phyloP scores from a whole-genome alignment of 495 filamentous ascomycete species.

The Trichoderma virens region DNA sequence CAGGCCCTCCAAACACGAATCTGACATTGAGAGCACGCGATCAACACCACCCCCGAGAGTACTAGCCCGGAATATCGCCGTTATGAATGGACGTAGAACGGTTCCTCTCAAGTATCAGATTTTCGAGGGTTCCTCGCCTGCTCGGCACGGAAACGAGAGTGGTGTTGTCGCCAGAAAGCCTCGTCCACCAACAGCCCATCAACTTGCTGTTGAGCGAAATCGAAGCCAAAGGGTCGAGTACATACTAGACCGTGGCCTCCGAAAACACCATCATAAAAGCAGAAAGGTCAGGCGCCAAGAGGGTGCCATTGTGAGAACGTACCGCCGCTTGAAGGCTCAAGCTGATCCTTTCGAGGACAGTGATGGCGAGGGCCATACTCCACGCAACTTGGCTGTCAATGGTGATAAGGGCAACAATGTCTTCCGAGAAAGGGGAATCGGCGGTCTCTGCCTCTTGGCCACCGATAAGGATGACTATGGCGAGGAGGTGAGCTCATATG shows the following conservation, averaged over 20 bases:
- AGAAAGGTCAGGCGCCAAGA: conserved; percentile 51
- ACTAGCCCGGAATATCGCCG: conserved; percentile 31
- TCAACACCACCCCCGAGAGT: conserved; percentile 50
- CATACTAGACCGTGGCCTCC: conserved; percentile 68
- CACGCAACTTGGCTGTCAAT: conserved; percentile 25
- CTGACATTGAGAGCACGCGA: conserved; percentile 49
- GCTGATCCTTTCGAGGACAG: conserved; percentile 69
- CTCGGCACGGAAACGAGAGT: conserved; percentile 27
- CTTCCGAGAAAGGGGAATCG: conserved; percentile 52
- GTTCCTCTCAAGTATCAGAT: conserved; percentile 42
- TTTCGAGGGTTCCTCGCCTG: conserved; percentile 45
- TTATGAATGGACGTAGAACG: conserved; percentile 31
- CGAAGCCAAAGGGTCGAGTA: conserved; percentile 81
- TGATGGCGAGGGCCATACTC: conserved; percentile 55
- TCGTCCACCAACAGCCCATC: conserved; percentile 84
- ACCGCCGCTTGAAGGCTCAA: conserved; percentile 57
- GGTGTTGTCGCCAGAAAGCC: conserved; percentile 43
- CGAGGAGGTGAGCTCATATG: conserved; percentile 64
- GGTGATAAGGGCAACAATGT: conserved; percentile 20
- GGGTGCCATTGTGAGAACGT: conserved; percentile 59
- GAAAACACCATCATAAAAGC: conserved; percentile 51
- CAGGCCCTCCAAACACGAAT: conserved; percentile 48
- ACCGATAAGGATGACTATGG: conserved; percentile 67
- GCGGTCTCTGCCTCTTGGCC: conserved; percentile 61
- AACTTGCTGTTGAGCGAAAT: conserved; percentile 85